Percentiles rank a stretch among this genome's conserved stretches.
Conservation (phyloP, 192 early-diverging fungal species). For the Podochytrium sp. region DNA sequence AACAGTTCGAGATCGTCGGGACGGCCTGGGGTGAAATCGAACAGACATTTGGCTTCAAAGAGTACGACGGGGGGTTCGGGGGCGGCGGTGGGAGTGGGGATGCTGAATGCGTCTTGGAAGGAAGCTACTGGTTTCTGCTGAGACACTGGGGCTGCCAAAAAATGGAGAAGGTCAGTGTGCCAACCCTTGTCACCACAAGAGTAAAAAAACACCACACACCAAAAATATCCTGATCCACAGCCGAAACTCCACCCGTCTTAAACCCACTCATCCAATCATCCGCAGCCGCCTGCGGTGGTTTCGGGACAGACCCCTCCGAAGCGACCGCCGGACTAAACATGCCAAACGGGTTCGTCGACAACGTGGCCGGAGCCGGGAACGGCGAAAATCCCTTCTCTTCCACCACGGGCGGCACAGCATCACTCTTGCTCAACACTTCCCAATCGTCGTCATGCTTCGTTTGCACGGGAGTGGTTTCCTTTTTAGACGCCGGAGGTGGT, state of each 20-base stretch:
- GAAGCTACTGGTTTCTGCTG: background rate
- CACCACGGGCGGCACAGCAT: background rate
- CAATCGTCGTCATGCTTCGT: constrained; percentile 20
- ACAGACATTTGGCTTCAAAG: constrained; percentile 45
- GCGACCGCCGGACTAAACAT: background rate
- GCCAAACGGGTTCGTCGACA: constrained; percentile 24
- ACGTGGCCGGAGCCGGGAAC: background rate
- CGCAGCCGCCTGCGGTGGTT: no score
- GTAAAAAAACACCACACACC: constrained; percentile 5
- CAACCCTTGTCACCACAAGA: no score
- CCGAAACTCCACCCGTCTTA: background rate
- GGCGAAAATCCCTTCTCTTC: background rate
- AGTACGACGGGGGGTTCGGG: constrained; percentile 26
- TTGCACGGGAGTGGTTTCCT: background rate
- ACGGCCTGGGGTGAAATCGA: constrained; percentile 52
- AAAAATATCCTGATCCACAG: background rate
- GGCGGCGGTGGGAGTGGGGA: background rate
- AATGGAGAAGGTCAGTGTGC: background rate
- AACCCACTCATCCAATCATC: constrained; percentile 26
- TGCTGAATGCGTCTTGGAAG: constrained; percentile 25
- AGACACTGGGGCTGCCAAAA: background rate
- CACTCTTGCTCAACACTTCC: constrained; percentile 16
- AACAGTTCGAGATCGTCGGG: constrained; percentile 60
- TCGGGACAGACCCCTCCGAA: background rate
- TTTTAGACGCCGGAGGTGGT: constrained; percentile 15